Percentiles rank a stretch among this genome's conserved stretches.
Evolutionary conservation across 768 basidiomycete genomes (phyloP).

Genomic region (Termitomyces sp.): DNA sequence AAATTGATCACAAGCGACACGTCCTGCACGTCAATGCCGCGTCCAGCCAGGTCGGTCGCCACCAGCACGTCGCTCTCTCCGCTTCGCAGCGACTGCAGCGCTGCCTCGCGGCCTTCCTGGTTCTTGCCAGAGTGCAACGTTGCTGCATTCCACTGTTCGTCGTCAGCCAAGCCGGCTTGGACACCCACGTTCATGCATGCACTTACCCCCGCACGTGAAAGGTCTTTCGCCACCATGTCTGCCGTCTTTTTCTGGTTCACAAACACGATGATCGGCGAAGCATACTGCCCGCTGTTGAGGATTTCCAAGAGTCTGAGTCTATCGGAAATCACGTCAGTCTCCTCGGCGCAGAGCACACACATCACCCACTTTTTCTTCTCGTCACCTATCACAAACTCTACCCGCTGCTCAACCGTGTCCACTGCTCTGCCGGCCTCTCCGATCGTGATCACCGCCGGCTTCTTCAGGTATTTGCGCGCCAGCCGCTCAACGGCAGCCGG

Average conservation of each 20-base stretch:
- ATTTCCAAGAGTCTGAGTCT: slow-evolving; percentile 88
- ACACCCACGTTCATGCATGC: background rate
- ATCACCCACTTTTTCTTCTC: slow-evolving; percentile 90
- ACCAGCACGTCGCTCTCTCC: slow-evolving; percentile 89
- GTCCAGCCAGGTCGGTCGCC: slow-evolving; percentile 95
- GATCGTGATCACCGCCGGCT: slow-evolving; percentile 94
- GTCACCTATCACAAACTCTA: slow-evolving; percentile 89
- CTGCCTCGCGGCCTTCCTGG: slow-evolving; percentile 94
- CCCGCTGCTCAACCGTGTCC: slow-evolving; percentile 94
- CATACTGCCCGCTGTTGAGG: slow-evolving; percentile 77
- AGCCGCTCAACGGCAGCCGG: slow-evolving; percentile 94
- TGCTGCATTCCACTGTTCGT: slow-evolving; percentile 75
- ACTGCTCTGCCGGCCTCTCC: slow-evolving; percentile 98
- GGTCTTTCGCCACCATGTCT: slow-evolving; percentile 94
- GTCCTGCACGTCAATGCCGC: slow-evolving; percentile 98
- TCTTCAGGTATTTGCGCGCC: slow-evolving; percentile 88
- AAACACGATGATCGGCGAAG: slow-evolving; percentile 95
- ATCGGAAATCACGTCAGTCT: slow-evolving; percentile 11
- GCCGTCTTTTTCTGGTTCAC: slow-evolving; percentile 99
- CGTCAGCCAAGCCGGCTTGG: background rate
- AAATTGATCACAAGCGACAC: slow-evolving; percentile 95
- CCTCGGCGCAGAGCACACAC: background rate
- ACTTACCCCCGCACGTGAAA: slow-evolving; percentile 83
- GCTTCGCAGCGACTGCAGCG: slow-evolving; percentile 78
- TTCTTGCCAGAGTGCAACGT: slow-evolving; percentile 97